phyloP scores from a whole-genome alignment of 495 filamentous ascomycete species.

The Penicillium fimorum region DNA sequence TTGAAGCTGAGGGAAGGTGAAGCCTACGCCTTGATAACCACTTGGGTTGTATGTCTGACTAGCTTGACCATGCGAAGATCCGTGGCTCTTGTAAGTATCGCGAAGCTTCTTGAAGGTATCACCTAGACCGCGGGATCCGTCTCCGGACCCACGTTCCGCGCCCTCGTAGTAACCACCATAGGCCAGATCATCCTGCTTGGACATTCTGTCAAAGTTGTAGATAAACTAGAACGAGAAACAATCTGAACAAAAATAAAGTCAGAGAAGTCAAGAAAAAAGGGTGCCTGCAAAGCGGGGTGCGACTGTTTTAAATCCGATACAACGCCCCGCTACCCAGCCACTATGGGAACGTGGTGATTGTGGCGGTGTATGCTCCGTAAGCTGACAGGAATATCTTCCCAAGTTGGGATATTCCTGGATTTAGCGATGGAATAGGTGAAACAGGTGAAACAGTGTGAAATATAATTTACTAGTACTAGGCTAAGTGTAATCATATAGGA shows the following conservation, averaged over 20 bases:
- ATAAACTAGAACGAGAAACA: neutral
- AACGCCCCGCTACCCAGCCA: constrained; percentile 12
- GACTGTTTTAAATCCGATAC: neutral
- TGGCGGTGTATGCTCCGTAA: constrained; percentile 8
- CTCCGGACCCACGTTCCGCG: constrained; percentile 27
- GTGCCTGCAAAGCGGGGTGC: constrained; percentile 9
- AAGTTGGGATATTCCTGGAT: neutral
- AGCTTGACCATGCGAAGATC: constrained; percentile 19
- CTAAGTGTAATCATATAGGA: too few relatives aligned
- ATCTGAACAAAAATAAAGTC: neutral
- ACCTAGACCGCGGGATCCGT: constrained; percentile 50
- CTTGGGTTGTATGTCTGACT: constrained; percentile 17
- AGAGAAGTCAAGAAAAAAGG: neutral
- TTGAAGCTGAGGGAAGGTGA: neutral
- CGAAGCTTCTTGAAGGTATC: constrained; percentile 53
- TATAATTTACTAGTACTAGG: neutral
- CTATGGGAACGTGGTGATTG: constrained; percentile 9
- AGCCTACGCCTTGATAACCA: constrained; percentile 19
- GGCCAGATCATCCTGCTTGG: constrained; percentile 51
- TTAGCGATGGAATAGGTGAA: neutral
- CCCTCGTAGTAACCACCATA: constrained; percentile 54
- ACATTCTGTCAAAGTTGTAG: constrained; percentile 31
- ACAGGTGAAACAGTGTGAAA: neutral
- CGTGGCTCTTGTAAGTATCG: constrained; percentile 42
- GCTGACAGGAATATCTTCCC: neutral